Conservation (phyloP, 2,329 filamentous ascomycete species). For the Iodosphaeria phyllophila region DNA sequence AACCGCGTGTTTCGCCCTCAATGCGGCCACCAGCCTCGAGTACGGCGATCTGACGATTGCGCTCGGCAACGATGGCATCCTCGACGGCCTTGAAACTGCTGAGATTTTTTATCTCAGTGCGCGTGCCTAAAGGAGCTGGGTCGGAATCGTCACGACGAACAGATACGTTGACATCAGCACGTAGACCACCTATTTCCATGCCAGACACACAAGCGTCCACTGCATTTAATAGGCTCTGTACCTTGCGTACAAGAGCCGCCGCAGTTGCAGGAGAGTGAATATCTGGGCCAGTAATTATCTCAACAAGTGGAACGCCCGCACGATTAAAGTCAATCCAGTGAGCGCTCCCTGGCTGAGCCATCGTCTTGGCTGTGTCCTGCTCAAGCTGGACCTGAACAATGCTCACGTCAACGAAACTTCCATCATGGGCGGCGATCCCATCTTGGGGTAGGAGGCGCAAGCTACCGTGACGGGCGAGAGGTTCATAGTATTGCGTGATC, state of each 20-base stretch:
- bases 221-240: constrained; percentile 61
- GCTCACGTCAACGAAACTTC: constrained; percentile 49
- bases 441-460: constrained; percentile 58
- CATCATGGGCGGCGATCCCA: constrained; percentile 59
- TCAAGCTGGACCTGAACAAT: constrained; percentile 95
- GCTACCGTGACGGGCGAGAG: constrained; percentile 49
- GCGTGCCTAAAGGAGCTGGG: constrained; percentile 44
- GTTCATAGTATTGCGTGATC: constrained; percentile 86
- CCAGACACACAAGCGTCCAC: constrained; percentile 77
- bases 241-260: constrained; percentile 72
- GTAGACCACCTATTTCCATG: constrained; percentile 81
- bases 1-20: constrained; percentile 78
- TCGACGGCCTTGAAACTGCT: constrained; percentile 91
- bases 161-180: constrained; percentile 92
- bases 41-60: constrained; percentile 69
- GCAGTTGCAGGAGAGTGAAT: constrained; percentile 78
- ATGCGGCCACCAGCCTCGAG: constrained; percentile 58
- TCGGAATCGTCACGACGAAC: constrained; percentile 40
- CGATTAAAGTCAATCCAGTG: constrained; percentile 88
- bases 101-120: constrained; percentile 95
- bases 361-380: constrained; percentile 92
- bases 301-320: constrained; percentile 75
- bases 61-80: constrained; percentile 81
- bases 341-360: constrained; percentile 52
- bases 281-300: constrained; percentile 84